Base-by-base conservation (phyloP, 1,139 yeast species). In the Taphrina flavorubra region DNA sequence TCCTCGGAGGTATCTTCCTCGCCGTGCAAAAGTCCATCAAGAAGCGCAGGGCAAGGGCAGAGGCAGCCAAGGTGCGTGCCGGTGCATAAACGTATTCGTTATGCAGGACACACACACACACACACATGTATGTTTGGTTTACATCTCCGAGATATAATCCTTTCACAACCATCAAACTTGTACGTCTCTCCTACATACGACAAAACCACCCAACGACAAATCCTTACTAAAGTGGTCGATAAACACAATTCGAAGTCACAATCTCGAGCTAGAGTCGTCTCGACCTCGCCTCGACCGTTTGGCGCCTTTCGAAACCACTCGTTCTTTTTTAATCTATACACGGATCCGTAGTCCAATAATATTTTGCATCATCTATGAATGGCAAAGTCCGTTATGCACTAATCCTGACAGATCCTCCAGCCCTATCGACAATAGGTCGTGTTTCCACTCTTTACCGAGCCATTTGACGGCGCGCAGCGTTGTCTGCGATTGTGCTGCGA, bases 21-120 rank as follows among this genome's bases (percentile, higher is more conserved):
- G 20, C 67, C 14, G 18, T 55, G 8, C 44, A 25, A 18, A 57
- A 57, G 25, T 16, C 42, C 18, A 8, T 63, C 44, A 53, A 55
- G 56, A 63, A 55, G 67, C 60, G 67, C 31, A 42, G 36, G 14
- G 61, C 51, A 4, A 46, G 67, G 25, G 55, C 61, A 25, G 67
- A 63, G 56, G 67, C 67, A 16, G 67, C 67, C 46, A 63, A 63
- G 61, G 55, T 20, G 13, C 60, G 67, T n/a, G 61, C 51, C 20
- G 67, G 67, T 31, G 67, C 67, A 36, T 63, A 63, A 51, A 18
- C 6, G 14, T 49, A 25, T 25, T 25, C 4, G 4, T 25, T 25
- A 25, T 34, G 55, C 55, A 31, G 36, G 55, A 20, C 14, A 25
- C 31, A 25, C 31, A 25, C 31, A 2, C 4, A 20, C 14, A 25